These are phyloP conservation scores for Diaporthe sp. DNA, from an alignment of 2,329 filamentous ascomycete species.

Conservation along the genomic window DNA sequence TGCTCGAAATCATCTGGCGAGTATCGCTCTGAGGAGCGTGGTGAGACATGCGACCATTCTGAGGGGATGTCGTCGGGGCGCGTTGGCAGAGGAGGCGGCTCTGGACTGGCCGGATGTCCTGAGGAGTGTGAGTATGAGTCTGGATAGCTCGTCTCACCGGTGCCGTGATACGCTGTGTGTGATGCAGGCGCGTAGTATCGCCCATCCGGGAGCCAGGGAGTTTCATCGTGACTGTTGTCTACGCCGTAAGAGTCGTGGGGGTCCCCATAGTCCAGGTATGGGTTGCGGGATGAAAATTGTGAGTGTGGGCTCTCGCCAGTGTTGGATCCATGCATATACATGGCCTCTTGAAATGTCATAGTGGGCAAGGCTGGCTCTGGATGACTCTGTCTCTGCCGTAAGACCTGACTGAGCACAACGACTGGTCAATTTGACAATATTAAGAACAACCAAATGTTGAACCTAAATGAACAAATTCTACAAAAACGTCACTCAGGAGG, in stretches of 20 bases:
- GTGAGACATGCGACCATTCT: not conserved
- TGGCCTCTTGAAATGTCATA: constrained; percentile 13
- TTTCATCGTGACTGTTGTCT: not conserved
- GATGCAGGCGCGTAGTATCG: not conserved
- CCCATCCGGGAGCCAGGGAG: not conserved
- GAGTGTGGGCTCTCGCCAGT: constrained; percentile 4
- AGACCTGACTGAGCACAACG: not conserved
- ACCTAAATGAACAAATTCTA: not conserved
- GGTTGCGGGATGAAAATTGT: not conserved
- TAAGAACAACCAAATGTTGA: not conserved
- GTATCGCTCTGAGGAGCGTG: not conserved
- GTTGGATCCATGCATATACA: not conserved
- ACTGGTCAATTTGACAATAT: not conserved
- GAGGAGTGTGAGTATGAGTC: not conserved
- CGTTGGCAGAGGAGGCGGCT: not conserved
- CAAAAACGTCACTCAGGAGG: constrained; percentile 7
- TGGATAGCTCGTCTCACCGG: not conserved
- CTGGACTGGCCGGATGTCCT: not conserved
- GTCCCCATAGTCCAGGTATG: not conserved
- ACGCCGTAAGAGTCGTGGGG: not conserved
- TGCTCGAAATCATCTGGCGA: constrained; percentile 2
- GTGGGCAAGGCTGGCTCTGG: not conserved
- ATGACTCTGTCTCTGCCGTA: not conserved
- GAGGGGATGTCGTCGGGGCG: not conserved
- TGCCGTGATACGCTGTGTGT: not conserved